These are phyloP conservation scores for Solanum chilense DNA, from an alignment of 257 asterid species.

Conservation along the genomic window DNA sequence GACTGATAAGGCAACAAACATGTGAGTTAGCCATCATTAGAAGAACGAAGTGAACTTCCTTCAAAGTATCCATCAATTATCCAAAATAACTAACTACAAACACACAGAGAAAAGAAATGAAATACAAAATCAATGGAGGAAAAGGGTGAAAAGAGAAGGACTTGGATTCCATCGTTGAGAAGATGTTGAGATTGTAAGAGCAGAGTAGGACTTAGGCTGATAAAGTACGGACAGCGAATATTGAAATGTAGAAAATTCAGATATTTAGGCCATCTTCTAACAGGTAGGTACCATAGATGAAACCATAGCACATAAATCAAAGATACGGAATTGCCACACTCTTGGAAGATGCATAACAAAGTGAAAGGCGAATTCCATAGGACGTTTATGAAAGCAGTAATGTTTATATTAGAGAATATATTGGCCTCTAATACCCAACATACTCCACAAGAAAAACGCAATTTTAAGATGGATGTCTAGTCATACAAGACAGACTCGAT, in stretches of 20 bases:
- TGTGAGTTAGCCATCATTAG: neutral
- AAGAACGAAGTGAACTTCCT: neutral
- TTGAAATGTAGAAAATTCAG: neutral
- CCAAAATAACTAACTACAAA: neutral
- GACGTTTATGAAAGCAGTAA: neutral
- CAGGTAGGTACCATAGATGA: neutral
- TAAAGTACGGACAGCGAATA: neutral
- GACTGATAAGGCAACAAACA: neutral
- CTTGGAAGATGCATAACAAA: neutral
- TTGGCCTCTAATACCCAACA: neutral
- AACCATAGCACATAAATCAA: neutral
- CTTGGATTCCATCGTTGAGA: neutral
- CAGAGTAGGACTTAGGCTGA: neutral
- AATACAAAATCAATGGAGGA: neutral
- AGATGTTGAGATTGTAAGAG: neutral
- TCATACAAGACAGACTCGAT: neutral
- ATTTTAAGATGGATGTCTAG: neutral
- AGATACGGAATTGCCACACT: neutral
- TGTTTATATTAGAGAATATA: neutral
- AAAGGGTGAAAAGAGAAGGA: neutral
- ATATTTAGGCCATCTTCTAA: neutral
- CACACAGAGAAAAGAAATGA: neutral
- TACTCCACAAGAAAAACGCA: neutral
- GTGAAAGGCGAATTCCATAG: neutral
- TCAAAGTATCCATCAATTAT: neutral